Base-by-base conservation (phyloP, 2,329 filamentous ascomycete genomes). In the Ilyonectria robusta region DNA sequence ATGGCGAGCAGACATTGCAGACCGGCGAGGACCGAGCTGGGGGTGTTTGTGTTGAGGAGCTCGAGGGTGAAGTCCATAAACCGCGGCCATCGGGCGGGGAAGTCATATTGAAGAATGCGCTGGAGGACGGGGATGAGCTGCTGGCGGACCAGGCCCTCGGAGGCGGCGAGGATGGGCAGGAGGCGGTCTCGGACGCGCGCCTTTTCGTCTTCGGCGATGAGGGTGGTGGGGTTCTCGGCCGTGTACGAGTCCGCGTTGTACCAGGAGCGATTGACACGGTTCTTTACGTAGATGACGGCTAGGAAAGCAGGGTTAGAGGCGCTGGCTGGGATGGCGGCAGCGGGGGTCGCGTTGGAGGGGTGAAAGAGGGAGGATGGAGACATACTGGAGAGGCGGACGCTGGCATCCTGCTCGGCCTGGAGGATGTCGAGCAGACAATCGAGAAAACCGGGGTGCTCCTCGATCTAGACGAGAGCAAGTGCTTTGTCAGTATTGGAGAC, bases 271-370 rank as follows among this genome's bases (percentile, higher is more conserved):
- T 93, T 95, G 81, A 98, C 93, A 79, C 95, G 93, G 84, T 99
- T 98, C 86, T 99, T 99, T 81, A 98, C 90, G 84, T 98, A 99
- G 76, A 99, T 94, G 78, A 95, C 95, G 78, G 94, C 95, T 98
- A 81, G 68, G 60, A 54, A 64, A 59, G 51, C 8, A 21, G 47
- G 8, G 68, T 72, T 63, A 72, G 73, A 54, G 63, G 68, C 44
- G 40, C 53, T 66, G 56, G 47, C 53, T 66, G 56, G 47, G 59
- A 51, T 73, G 77, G 76, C 72, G 75, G 70, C 68, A 75, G 67
- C 69, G 74, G 71, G 21, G 50, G 55, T 40, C 56, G 57, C 51
- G 31, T 55, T 59, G 58, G 69, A 59, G 67, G 74, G 61, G 55
- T n/a, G 48, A 26, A 56, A 10, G 19, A 17, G 23, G 37, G 23